These are phyloP conservation scores for Liquidambar formosana DNA, from an alignment of 164 flowering plant genomes.

Conservation along the genomic window DNA sequence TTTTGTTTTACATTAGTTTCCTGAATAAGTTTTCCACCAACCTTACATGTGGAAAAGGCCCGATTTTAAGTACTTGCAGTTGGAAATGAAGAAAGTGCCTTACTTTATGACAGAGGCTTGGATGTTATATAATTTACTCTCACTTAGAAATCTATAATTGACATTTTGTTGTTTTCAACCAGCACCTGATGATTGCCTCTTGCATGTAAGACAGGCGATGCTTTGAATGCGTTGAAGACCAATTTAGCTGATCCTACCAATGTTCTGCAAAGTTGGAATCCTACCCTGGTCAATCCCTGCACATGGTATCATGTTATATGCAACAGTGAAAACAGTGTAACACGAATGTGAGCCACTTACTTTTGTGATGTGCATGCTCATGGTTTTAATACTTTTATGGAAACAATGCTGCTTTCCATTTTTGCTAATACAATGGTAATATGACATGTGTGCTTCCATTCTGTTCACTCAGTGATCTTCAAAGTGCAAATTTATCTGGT, in stretches of 20 bases:
- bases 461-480: conserved; percentile 40
- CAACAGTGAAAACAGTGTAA: conserved; percentile 49
- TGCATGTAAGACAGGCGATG: conserved; percentile 45
- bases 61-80: too few species aligned
- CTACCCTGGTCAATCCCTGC: conserved; percentile 62
- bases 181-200: neutral
- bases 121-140: too few species aligned
- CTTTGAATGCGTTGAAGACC: conserved; percentile 50
- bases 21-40: too few species aligned
- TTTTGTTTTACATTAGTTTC: too few species aligned
- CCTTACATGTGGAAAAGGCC: too few species aligned
- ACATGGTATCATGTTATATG: conserved; percentile 67
- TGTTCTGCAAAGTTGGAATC: conserved; percentile 68
- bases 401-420: neutral
- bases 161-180: too few species aligned
- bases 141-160: too few species aligned
- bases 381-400: neutral
- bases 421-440: neutral
- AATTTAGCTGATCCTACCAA: conserved; percentile 51
- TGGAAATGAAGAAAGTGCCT: too few species aligned
- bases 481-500: conserved; percentile 50
- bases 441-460: neutral
- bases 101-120: too few species aligned
- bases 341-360: conserved; percentile 44
- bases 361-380: neutral